These are phyloP conservation scores for Rhododendron molle DNA, from an alignment of 148 eudicot genomes.

Conservation along the genomic window DNA sequence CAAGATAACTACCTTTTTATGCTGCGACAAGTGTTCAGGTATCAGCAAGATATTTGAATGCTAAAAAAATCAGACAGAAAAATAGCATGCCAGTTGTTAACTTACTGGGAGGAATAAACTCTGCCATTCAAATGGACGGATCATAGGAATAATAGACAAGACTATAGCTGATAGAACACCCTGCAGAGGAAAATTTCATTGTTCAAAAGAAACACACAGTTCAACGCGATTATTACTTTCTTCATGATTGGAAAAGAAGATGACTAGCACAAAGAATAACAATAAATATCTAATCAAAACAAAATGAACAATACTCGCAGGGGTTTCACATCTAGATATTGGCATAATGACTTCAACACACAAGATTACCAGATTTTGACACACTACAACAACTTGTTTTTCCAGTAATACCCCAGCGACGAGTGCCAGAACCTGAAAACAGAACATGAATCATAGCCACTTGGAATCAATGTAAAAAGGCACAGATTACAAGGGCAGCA, in stretches of 20 bases:
- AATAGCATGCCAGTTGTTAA: constrained; percentile 10
- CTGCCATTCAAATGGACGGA: constrained; percentile 98
- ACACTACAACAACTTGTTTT: constrained; percentile 73
- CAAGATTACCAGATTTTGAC: constrained; percentile 72
- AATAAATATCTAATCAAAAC: background rate
- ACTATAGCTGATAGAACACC: constrained; percentile 82
- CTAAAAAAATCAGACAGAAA: background rate
- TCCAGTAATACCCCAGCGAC: constrained; percentile 84
- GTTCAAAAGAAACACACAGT: constrained; percentile 4
- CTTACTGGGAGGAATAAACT: constrained; percentile 90
- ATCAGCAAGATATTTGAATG: background rate
- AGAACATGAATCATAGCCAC: background rate
- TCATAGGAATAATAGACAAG: constrained; percentile 71
- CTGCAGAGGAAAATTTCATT: constrained; percentile 37
- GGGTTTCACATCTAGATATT: background rate
- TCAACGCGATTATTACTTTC: background rate
- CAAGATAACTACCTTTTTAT: background rate
- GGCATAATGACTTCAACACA: constrained; percentile 2
- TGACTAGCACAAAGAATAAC: background rate
- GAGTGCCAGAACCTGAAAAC: constrained; percentile 66
- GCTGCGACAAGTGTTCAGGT: background rate
- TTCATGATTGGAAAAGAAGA: background rate
- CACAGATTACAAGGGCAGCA: background rate
- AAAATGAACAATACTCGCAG: background rate
- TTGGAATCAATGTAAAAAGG: background rate